Conservation (phyloP, 345 rosid genomes). For the Melaleuca alternifolia region DNA sequence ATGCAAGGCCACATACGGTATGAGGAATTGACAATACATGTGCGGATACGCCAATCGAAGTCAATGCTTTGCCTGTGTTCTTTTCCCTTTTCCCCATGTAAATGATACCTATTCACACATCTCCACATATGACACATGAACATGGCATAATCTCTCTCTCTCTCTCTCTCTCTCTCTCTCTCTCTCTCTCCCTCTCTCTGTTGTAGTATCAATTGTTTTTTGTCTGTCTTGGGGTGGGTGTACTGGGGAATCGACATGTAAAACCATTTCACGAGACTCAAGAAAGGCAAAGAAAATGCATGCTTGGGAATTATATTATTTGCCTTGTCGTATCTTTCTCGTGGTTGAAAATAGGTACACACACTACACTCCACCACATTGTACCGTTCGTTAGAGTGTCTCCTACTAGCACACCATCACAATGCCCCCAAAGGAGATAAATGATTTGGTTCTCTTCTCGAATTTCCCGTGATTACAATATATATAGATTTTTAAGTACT, state of each 20-base stretch:
- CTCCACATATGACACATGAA: not conserved
- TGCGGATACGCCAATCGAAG: not conserved
- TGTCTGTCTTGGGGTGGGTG: not conserved
- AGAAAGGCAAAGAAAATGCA: not conserved
- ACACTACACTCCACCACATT: not conserved
- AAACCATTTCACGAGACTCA: not conserved
- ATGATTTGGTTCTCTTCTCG: not conserved
- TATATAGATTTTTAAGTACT: not conserved
- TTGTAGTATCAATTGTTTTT: not conserved
- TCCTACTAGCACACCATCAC: not conserved
- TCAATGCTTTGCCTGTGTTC: not conserved
- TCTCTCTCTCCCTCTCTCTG: not conserved
- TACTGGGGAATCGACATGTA: not conserved
- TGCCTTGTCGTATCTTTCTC: not conserved
- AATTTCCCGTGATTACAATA: not conserved
- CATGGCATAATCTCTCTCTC: not conserved
- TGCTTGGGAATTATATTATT: not conserved
- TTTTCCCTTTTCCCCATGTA: not conserved
- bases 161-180: not conserved
- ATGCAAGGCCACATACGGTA: not conserved
- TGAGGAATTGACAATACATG: not conserved
- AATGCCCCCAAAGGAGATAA: not conserved
- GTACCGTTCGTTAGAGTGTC: not conserved
- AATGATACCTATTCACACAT: not conserved
- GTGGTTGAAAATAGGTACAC: not conserved